phyloP scores from a whole-genome alignment of 2,329 filamentous ascomycete genomes.

The Aspergillus sojae region DNA sequence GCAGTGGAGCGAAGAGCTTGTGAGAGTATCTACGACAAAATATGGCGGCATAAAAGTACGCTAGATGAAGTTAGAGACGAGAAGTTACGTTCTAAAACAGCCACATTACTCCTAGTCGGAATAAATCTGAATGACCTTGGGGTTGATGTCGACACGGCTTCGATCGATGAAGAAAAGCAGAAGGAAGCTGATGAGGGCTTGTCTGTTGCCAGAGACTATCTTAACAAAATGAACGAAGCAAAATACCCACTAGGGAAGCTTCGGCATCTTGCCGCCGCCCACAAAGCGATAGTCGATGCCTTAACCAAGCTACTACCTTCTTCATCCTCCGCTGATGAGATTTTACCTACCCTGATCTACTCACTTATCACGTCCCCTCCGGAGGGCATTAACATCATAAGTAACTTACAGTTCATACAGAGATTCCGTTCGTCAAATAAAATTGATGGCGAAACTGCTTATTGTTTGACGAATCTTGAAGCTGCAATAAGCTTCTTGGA shows the following conservation, averaged over 20 bases:
- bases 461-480: slow-evolving; percentile 94
- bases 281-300: slow-evolving; percentile 93
- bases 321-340: slow-evolving; percentile 90
- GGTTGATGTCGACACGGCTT: slow-evolving; percentile 64
- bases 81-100: slow-evolving; percentile 90
- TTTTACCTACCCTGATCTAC: slow-evolving; percentile 95
- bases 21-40: slow-evolving; percentile 80
- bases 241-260: slow-evolving; percentile 90
- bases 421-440: slow-evolving; percentile 83
- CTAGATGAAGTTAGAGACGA: slow-evolving; percentile 95
- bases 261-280: slow-evolving; percentile 81
- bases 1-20: slow-evolving; percentile 85
- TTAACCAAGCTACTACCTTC: slow-evolving; percentile 67
- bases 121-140: slow-evolving; percentile 86
- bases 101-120: slow-evolving; percentile 84
- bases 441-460: slow-evolving; percentile 90
- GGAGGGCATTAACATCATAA: slow-evolving; percentile 84
- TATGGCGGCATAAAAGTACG: slow-evolving; percentile 88
- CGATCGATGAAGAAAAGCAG: slow-evolving; percentile 60
- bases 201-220: slow-evolving; percentile 68
- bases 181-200: slow-evolving; percentile 74
- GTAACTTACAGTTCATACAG: slow-evolving; percentile 94
- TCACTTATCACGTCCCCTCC: slow-evolving; percentile 88
- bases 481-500: slow-evolving; percentile 92
- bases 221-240: slow-evolving; percentile 82